These are phyloP conservation scores for Saccharomyces uvarum DNA, from an alignment of 1,139 yeast genomes.

Conservation along the genomic window DNA sequence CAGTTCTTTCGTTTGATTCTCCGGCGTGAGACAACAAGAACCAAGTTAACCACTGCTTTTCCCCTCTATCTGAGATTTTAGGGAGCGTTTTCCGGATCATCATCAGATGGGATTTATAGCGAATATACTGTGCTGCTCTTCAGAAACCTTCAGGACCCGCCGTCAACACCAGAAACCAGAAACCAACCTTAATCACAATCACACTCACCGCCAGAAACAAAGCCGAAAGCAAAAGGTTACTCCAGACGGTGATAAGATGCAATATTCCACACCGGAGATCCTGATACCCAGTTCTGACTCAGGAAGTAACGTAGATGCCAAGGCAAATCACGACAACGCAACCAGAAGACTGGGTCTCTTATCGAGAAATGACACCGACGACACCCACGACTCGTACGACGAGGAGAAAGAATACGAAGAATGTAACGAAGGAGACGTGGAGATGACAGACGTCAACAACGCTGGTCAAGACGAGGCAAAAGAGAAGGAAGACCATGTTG, in stretches of 20 bases:
- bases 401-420: constrained; percentile 15
- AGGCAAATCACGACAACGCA: neutral
- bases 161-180: constrained; percentile 2
- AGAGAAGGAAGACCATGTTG: constrained; percentile 10
- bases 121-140: constrained; percentile 25
- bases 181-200: constrained; percentile 5
- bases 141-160: constrained; percentile 14
- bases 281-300: neutral
- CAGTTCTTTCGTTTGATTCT: neutral
- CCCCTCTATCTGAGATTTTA: neutral
- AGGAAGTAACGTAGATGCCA: neutral
- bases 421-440: constrained; percentile 9
- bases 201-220: constrained; percentile 3
- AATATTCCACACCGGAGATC: neutral
- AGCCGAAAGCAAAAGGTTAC: neutral
- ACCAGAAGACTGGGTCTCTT: neutral
- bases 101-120: constrained; percentile 27
- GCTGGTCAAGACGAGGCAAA: constrained; percentile 4
- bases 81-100: neutral
- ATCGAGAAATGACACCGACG: neutral
- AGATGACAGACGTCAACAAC: constrained; percentile 1
- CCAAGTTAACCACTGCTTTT: neutral
- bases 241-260: neutral
- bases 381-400: constrained; percentile 1
- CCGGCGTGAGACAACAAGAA: neutral